Evolutionary conservation across 2,329 filamentous ascomycete species (phyloP).

Genomic region (Stagonosporopsis cucurbitacearum): DNA sequence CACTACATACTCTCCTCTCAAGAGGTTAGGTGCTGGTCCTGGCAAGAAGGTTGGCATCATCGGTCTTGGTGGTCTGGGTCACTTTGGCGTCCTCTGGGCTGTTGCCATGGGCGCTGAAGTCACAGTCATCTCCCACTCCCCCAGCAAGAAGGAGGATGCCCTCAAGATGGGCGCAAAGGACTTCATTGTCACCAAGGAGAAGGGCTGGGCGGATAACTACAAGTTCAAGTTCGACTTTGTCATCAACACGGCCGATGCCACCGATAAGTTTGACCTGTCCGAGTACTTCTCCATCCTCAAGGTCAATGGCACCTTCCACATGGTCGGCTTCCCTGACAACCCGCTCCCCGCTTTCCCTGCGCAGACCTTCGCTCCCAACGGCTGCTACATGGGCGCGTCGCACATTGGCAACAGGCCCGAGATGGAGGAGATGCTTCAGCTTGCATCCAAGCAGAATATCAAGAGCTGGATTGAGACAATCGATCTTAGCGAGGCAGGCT

Average conservation of each 20-base stretch:
- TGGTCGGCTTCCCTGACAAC: conserved; percentile 79
- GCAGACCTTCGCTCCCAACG: conserved; percentile 77
- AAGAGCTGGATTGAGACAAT: conserved; percentile 68
- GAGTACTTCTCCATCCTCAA: conserved; percentile 81
- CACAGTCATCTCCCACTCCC: conserved; percentile 66
- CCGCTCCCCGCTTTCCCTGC: conserved; percentile 73
- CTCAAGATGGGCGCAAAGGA: conserved; percentile 65
- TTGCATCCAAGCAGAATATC: conserved; percentile 59
- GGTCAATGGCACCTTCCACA: conserved; percentile 81
- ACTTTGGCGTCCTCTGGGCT: conserved; percentile 58
- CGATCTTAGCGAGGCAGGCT: conserved; percentile 72
- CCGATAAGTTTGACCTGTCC: conserved; percentile 70
- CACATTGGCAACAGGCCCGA: conserved; percentile 59
- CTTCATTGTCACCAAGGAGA: conserved; percentile 64
- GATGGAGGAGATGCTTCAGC: conserved; percentile 60
- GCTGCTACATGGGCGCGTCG: conserved; percentile 61
- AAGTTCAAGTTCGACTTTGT: conserved; percentile 75
- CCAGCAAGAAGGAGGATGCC: conserved; percentile 66
- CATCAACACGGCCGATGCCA: conserved; percentile 75
- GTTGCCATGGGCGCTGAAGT: conserved; percentile 65
- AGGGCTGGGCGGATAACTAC: conserved; percentile 64
- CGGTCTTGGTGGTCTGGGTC: conserved; percentile 64
- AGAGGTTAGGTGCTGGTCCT: conserved; percentile 75
- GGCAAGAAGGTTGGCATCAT: conserved; percentile 81
- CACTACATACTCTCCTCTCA: conserved; percentile 79